Percentiles rank a stretch among this genome's conserved stretches.
Evolutionary conservation across 495 filamentous ascomycete genomes (phyloP).

Genomic region (Neurospora terricola): DNA sequence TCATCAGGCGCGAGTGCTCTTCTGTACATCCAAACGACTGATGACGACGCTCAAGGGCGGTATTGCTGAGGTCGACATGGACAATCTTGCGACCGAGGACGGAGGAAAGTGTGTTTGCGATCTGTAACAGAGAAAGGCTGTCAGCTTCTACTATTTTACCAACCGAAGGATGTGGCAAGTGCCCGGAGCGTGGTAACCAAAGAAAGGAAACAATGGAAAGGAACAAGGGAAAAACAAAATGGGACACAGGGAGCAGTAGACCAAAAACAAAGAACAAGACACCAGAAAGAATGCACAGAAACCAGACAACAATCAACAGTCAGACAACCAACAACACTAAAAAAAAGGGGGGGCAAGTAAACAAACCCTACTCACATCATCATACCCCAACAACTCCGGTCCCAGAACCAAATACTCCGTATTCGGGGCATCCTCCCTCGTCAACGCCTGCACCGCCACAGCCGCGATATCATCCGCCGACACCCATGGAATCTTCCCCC

Average conservation of each 20-base stretch:
- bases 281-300: too few species aligned
- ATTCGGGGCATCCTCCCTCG: conserved; percentile 28
- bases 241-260: too few species aligned
- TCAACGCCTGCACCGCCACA: conserved; percentile 34
- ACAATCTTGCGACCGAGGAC: conserved; percentile 30
- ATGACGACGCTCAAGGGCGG: conserved; percentile 18
- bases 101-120: conserved; percentile 31
- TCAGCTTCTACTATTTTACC: neutral
- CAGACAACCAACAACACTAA: too few species aligned
- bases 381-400: conserved; percentile 34
- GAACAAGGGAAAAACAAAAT: too few species aligned
- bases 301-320: too few species aligned
- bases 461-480: conserved; percentile 38
- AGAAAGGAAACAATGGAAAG: too few species aligned
- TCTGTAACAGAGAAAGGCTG: conserved; percentile 13
- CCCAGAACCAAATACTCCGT: conserved; percentile 37
- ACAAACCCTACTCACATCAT: conserved; percentile 27
- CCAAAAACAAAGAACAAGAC: too few species aligned
- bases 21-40: conserved; percentile 21
- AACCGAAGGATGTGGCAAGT: too few species aligned
- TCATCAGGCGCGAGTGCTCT: conserved; percentile 25
- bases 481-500: conserved; percentile 39
- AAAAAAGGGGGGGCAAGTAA: neutral
- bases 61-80: conserved; percentile 31
- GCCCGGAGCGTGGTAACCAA: too few species aligned